Evolutionary conservation across 495 filamentous ascomycete species (phyloP), one percentile per base, ranked within the genome.

Genomic region (Alectoria sarmentosa): DNA sequence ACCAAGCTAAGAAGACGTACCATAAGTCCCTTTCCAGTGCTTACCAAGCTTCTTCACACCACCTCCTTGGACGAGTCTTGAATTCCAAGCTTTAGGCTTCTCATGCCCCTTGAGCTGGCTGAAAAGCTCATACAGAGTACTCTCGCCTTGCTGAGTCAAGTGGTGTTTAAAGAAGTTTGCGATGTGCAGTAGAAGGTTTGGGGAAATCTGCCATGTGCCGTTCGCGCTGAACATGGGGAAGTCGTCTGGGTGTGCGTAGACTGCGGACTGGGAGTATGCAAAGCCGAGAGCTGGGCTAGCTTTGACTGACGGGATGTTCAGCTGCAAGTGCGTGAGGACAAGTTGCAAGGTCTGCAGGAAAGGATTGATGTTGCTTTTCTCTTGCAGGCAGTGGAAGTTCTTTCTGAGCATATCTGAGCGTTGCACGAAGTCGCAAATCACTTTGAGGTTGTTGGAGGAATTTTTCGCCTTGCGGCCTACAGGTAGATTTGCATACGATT

Each of bases 131-230:
- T 62, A 67, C 6, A 72, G 34, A 10, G 70, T 67, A 32, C 61
- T 41, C 28, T 71, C 70, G 9, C 52, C 56, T 28, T 66, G 30
- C 32, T 56, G 49, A 32, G 67, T 70, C 64, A 71, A 65, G 34
- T 72, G 69, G 17, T 67, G 69, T 26, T 71, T 70, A 55, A 72
- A 72, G 55, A 70, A 72, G 21, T 71, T 72, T 28, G 57, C 67
- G 10, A 71, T 66, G 58, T 72, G 66, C 23, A 72, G 62, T 9
- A 71, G 46, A 57, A 63, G 67, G 3, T 59, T 49, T 0, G 60
- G 46, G 28, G 65, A 67, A 30, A 72, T 48, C 13, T 10, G 48
- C n/a, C 44, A 59, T 30, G 46, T 21, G 36, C 65, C 42, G n/a
- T 58, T 38, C 21, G 52, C 49, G n/a, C 49, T 34, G 49, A 67